A percentile compares a stretch with the other conserved stretches of the same genome.
phyloP scores from a whole-genome alignment of 1,284 basidiomycete species.

The Sanguinoderma infundibulare region DNA sequence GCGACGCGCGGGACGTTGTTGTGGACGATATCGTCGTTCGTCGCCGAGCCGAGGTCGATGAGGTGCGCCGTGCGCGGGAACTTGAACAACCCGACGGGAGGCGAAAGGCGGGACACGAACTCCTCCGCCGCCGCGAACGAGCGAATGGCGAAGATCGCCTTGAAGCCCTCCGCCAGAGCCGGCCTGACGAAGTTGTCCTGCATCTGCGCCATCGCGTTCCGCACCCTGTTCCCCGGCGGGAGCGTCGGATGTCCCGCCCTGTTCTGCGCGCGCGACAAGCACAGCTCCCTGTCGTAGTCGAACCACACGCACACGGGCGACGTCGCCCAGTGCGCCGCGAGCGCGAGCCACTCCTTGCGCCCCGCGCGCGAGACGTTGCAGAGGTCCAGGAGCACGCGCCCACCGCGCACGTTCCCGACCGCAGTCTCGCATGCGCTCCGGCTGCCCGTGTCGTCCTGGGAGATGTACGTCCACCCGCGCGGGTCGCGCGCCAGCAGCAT shows the following conservation, averaged over 20 bases:
- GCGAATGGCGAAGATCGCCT: conserved; percentile 47
- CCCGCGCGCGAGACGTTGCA: conserved; percentile 56
- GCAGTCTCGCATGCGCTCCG: conserved; percentile 52
- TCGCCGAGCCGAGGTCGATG: conserved; percentile 58
- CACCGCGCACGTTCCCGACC: conserved; percentile 43
- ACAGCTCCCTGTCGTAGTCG: conserved; percentile 55
- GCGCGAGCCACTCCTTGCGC: conserved; percentile 51
- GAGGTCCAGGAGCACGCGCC: conserved; percentile 53
- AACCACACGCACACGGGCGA: conserved; percentile 59
- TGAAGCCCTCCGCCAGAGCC: conserved; percentile 53
- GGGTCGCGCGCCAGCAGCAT: conserved; percentile 50
- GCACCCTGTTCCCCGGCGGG: conserved; percentile 56
- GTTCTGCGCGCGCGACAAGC: conserved; percentile 56
- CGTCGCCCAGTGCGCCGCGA: conserved; percentile 54
- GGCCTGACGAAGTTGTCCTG: conserved; percentile 48
- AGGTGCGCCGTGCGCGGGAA: conserved; percentile 67
- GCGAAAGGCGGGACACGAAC: conserved; percentile 49
- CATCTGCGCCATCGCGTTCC: conserved; percentile 61
- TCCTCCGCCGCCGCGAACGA: conserved; percentile 56
- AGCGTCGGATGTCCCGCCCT: conserved; percentile 62
- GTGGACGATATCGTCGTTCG: conserved; percentile 50
- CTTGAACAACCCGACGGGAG: conserved; percentile 51
- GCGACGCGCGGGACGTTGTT: conserved; percentile 12
- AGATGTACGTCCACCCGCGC: conserved; percentile 47
- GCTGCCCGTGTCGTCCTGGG: conserved; percentile 60